phyloP scores from a whole-genome alignment of 2,329 filamentous ascomycete genomes.

The Aspergillus alliaceus region DNA sequence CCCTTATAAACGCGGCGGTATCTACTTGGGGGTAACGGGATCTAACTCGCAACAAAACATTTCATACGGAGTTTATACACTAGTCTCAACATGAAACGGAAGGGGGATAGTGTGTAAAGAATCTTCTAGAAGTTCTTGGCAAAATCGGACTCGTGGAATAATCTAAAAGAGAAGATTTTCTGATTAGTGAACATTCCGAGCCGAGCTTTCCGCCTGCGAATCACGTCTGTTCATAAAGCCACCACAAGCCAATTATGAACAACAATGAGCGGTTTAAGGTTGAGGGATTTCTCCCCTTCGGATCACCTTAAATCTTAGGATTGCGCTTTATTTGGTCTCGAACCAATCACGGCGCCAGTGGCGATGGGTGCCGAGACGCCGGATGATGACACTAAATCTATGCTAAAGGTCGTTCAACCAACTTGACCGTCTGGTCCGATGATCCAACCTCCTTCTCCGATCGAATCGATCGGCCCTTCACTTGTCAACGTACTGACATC shows the following conservation, averaged over 20 bases:
- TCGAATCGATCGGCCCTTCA: neutral
- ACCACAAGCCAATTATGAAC: no score
- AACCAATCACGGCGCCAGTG: neutral
- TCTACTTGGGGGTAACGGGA: no score
- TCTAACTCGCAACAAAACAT: no score
- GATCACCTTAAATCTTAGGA: neutral
- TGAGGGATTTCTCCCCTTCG: neutral
- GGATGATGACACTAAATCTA: neutral
- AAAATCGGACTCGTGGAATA: neutral
- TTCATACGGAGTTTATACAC: no score
- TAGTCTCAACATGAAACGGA: no score
- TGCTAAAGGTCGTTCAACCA: neutral
- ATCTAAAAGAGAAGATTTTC: neutral
- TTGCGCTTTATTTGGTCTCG: neutral
- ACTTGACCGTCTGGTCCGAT: neutral
- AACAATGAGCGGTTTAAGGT: neutral
- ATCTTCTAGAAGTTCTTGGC: neutral
- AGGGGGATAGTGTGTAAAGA: no score
- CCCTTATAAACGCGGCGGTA: no score
- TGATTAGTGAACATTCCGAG: conserved; percentile 14
- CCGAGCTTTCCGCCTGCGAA: conserved; percentile 4
- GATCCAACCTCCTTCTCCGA: neutral
- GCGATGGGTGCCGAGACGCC: neutral
- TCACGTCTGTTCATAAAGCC: neutral
- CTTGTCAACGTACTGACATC: neutral